Evolutionary conservation across 371 early-diverging fungal genomes (phyloP), one percentile per base, ranked within the genome.

Genomic region (Choanephora cucurbitarum): DNA sequence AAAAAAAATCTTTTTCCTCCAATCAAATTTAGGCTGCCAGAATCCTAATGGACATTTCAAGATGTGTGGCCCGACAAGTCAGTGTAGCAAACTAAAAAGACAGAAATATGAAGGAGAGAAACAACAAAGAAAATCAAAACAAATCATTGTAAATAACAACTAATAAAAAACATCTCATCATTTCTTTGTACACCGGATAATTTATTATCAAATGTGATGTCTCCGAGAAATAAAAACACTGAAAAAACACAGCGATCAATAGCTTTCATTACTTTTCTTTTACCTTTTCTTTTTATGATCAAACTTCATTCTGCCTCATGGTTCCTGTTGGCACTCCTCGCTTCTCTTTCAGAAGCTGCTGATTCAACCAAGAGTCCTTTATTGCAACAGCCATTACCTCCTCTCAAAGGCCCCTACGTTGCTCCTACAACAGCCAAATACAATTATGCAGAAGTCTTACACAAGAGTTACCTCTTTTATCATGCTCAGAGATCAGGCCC

Each of bases 381-480:
- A 11, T 56, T 52, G 55, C 53, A 52, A 18, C 75, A 73, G 10
- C 55, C 65, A 0, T 33, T 57, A 19, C 70, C 68, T n/a, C 75
- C 79, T 18, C 40, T 67, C 8, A 43, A 58, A 15, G 57, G 47
- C 3, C 67, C 71, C 15, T 78, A 78, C 49, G 73, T 70, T 13
- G 73, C 79, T 17, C 83, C 83, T 3, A 18, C 51, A 10, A 56
- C 48, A 21, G 71, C 83, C 1, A 80, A 80, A 59, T 83, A 81
- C 49, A 49, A 81, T 44, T 83, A 83, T 64, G 77, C 73, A 15
- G 79, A 79, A 57, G 83, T 76, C 7, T 31, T 83, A 6, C 83
- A 83, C 66, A 79, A 79, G 48, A 75, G 77, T 41, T 81, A 70
- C 55, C 52, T 83, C 8, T 83, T 79, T 39, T 83, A 80, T 55